Percentiles rank a stretch among this genome's conserved stretches.
phyloP scores from a whole-genome alignment of 164 flowering plant genomes.

The Annona cherimola region DNA sequence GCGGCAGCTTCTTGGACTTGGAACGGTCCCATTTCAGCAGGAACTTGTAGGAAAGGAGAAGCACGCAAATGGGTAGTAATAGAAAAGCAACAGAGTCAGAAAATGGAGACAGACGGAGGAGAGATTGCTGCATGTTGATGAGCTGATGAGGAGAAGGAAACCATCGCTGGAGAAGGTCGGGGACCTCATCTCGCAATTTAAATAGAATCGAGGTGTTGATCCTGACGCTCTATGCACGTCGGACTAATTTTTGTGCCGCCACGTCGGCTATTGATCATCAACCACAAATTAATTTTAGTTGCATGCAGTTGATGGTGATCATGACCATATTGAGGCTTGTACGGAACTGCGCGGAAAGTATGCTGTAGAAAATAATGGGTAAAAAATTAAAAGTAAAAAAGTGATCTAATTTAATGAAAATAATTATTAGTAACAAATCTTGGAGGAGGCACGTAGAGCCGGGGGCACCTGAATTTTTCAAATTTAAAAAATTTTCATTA shows the following conservation, averaged over 20 bases:
- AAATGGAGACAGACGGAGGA: neutral
- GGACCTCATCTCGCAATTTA: neutral
- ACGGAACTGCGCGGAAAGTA: no score
- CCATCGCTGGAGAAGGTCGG: neutral
- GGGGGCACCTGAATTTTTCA: no score
- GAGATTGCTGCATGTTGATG: neutral
- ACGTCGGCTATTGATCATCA: no score
- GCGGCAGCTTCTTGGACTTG: slow-evolving; percentile 43
- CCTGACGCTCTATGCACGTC: neutral
- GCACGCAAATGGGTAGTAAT: slow-evolving; percentile 2
- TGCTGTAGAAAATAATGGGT: no score
- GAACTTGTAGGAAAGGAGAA: neutral
- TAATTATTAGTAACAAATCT: no score
- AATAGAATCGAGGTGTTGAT: neutral
- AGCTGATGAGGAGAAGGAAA: neutral
- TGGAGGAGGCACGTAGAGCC: no score
- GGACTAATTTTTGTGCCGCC: neutral
- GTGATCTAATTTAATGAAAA: no score
- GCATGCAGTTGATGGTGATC: no score
- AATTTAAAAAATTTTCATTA: no score
- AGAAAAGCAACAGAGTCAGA: neutral
- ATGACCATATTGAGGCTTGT: no score
- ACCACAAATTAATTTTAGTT: no score
- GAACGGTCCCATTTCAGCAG: neutral
- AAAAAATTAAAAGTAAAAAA: no score